Evolutionary conservation across 2,329 filamentous ascomycete genomes (phyloP).

Genomic region (Fusarium pininemorale): DNA sequence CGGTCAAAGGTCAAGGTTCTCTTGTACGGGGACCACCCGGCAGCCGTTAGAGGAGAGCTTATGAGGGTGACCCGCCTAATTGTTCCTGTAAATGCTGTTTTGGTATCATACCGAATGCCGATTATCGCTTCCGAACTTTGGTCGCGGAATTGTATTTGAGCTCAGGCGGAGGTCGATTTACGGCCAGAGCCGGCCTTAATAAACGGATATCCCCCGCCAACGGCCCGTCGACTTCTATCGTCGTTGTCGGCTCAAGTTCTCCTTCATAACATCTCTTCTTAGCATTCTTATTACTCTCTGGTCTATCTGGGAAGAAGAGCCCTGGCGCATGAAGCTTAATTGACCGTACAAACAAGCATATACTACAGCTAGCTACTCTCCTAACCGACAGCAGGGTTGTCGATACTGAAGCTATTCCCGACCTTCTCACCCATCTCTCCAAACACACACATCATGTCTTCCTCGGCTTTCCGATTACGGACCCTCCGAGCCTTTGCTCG

Average conservation of each 20-base stretch:
- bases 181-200: constrained; percentile 37
- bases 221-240: constrained; percentile 28
- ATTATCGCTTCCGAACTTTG: constrained; percentile 38
- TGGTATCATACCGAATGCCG: constrained; percentile 33
- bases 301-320: background rate
- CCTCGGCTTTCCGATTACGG: constrained; percentile 59
- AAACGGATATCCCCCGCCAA: constrained; percentile 37
- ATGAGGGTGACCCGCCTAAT: background rate
- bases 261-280: background rate
- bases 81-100: background rate
- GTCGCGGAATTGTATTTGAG: constrained; percentile 9
- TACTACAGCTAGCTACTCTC: constrained; percentile 15
- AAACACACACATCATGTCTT: constrained; percentile 56
- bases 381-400: constrained; percentile 7
- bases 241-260: constrained; percentile 24
- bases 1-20: background rate
- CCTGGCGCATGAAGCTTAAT: constrained; percentile 18
- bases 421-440: background rate
- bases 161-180: constrained; percentile 21
- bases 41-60: constrained; percentile 13
- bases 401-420: constrained; percentile 12
- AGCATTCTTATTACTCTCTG: background rate
- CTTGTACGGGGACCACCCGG: constrained; percentile 4
- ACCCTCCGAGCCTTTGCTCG: constrained; percentile 64
- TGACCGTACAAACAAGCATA: background rate